Conservation (phyloP, 2,329 filamentous ascomycete genomes). For the Ceratocystis eucalypticola region DNA sequence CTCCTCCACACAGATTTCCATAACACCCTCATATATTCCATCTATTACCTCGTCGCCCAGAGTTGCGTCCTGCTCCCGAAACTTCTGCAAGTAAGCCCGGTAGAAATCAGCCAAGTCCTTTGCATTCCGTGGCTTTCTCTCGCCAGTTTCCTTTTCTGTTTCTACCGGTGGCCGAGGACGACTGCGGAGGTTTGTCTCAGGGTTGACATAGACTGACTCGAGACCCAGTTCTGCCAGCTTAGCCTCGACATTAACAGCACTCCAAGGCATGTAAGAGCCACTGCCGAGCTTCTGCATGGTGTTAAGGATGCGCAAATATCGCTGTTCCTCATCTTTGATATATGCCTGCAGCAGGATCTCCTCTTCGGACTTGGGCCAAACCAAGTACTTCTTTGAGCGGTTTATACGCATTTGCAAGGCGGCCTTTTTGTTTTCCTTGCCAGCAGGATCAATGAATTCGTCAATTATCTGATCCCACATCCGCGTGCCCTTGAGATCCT, state of each 20-base stretch:
- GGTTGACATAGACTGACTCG: slow-evolving; percentile 28
- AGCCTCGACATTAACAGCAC: slow-evolving; percentile 36
- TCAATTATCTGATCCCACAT: slow-evolving; percentile 44
- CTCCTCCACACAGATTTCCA: background rate
- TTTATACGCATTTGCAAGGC: slow-evolving; percentile 44
- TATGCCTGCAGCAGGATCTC: slow-evolving; percentile 31
- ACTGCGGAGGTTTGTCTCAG: background rate
- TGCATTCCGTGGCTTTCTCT: background rate
- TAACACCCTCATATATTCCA: background rate
- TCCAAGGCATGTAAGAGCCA: slow-evolving; percentile 36
- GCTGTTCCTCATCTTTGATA: slow-evolving; percentile 30
- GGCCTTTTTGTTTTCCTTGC: slow-evolving; percentile 32
- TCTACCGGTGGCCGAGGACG: slow-evolving; percentile 23
- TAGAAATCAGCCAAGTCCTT: background rate
- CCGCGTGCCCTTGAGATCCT: slow-evolving; percentile 38
- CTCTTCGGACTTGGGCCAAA: slow-evolving; percentile 38
- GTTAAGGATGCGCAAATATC: slow-evolving; percentile 32
- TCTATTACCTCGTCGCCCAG: background rate
- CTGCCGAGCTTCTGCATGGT: slow-evolving; percentile 38
- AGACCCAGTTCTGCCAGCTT: slow-evolving; percentile 36
- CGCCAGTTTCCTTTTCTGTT: slow-evolving; percentile 13
- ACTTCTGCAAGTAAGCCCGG: background rate
- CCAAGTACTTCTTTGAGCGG: slow-evolving; percentile 36
- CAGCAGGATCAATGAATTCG: slow-evolving; percentile 29
- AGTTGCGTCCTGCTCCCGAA: background rate